Evolutionary conservation across 2,329 filamentous ascomycete genomes (phyloP).

Genomic region (Verticillium longisporum): DNA sequence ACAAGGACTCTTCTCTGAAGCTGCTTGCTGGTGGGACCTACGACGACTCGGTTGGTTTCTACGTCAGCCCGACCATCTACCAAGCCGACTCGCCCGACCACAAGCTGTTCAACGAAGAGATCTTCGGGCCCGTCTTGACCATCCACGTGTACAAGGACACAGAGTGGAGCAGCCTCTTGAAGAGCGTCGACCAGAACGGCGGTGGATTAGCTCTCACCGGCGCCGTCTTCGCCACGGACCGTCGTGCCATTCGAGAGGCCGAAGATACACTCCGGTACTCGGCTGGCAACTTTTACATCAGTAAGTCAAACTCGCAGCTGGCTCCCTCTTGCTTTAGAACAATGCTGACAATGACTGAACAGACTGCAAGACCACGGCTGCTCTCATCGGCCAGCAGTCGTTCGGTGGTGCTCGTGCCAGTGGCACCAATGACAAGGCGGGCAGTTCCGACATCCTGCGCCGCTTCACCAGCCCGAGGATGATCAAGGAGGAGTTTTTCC

Average conservation of each 20-base stretch:
- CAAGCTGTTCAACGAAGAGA: slow-evolving; percentile 35
- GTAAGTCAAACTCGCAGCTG: slow-evolving; percentile 9
- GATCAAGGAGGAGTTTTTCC: slow-evolving; percentile 42
- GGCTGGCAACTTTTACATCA: slow-evolving; percentile 52
- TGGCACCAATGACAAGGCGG: slow-evolving; percentile 51
- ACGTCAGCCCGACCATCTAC: slow-evolving; percentile 40
- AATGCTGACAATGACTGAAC: not conserved
- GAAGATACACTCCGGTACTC: slow-evolving; percentile 44
- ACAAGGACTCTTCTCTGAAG: slow-evolving; percentile 32
- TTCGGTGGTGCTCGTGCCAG: slow-evolving; percentile 46
- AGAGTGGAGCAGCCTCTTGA: slow-evolving; percentile 26
- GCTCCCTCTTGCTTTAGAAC: not conserved
- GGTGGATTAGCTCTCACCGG: slow-evolving; percentile 38
- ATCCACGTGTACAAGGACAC: slow-evolving; percentile 41
- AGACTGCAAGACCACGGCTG: slow-evolving; percentile 49
- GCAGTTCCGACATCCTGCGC: slow-evolving; percentile 39
- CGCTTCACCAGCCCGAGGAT: slow-evolving; percentile 44
- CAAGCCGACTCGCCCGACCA: slow-evolving; percentile 31
- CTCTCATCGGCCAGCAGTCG: slow-evolving; percentile 48
- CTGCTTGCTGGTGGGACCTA: slow-evolving; percentile 36
- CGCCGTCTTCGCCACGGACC: slow-evolving; percentile 41
- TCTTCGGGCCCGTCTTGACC: slow-evolving; percentile 41
- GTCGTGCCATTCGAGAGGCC: slow-evolving; percentile 38
- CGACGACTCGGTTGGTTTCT: slow-evolving; percentile 34
- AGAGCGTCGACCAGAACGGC: slow-evolving; percentile 31